Evolutionary conservation across 1,284 basidiomycete species (phyloP), one percentile per base, ranked within the genome.

Genomic region (Anthracocystis setariae): DNA sequence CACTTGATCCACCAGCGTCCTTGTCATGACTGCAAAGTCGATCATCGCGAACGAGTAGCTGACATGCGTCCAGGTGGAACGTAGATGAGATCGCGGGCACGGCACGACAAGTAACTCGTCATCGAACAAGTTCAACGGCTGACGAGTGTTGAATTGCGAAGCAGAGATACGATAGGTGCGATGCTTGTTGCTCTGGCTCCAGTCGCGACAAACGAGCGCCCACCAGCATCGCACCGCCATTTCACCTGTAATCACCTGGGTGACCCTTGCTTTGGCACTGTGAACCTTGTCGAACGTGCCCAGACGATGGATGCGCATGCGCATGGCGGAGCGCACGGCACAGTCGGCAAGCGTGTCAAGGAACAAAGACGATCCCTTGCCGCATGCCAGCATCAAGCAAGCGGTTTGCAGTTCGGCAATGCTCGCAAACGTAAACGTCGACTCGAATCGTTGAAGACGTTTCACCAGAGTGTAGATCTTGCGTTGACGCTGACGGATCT

Each of bases 191-290:
- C 61, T 65, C 49, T 60, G 56, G 3, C 43, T 51, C 61, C 67
- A 70, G 42, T 70, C 67, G 23, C 62, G 52, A 7, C 62, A 48
- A 2, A 65, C 67, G 24, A 70, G 67, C 8, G 49, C 50, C 67
- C 67, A 70, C 67, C 67, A 70, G 45, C 61, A 65, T 17, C 67
- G 67, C 7, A 70, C 37, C 10, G 61, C 67, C 53, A 65, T 70
- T 42, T 70, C 67, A 7, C 48, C 61, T 8, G 53, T 47, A 24
- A 58, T 25, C n/a, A 54, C 46, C 29, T 54, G 46, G 4, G 17
- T 40, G 4, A 52, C 37, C 3, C 23, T 32, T 17, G 40, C 37
- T 8, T 21, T 24, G 3, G 67, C 32, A 23, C 21, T 21, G 39
- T 70, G 62, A 8, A 70, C 2, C 46, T 35, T 49, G 2, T 70